These are phyloP conservation scores for Wickerhamomyces strasburgensis DNA, from an alignment of 805 yeast genomes.

Conservation along the genomic window DNA sequence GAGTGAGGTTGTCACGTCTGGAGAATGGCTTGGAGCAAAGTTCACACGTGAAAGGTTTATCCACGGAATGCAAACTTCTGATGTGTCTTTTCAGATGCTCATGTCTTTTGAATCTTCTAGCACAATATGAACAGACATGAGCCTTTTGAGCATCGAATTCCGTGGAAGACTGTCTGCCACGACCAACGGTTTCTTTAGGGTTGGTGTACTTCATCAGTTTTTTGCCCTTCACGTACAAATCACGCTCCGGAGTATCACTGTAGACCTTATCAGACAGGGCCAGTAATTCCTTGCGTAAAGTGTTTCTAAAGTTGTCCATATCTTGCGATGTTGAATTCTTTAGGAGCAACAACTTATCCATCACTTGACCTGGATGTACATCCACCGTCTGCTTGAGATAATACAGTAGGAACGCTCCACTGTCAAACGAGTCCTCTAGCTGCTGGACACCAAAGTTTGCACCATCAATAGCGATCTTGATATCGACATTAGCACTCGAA, in stretches of 20 bases:
- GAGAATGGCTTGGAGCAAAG: background rate
- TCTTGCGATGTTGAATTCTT: too few species aligned
- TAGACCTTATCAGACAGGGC: too few species aligned
- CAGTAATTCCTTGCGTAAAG: too few species aligned
- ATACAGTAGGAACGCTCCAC: too few species aligned
- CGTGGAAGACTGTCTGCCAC: background rate
- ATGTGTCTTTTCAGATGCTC: background rate
- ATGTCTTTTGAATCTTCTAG: background rate
- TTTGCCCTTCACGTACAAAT: background rate
- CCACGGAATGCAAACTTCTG: background rate
- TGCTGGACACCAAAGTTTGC: background rate
- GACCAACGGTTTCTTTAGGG: background rate
- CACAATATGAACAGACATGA: background rate
- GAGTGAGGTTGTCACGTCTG: background rate
- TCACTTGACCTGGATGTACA: too few species aligned
- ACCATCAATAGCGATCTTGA: background rate
- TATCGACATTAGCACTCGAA: too few species aligned
- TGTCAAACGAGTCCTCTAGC: too few species aligned
- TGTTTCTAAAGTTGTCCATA: too few species aligned
- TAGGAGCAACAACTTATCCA: too few species aligned
- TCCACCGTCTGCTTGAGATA: too few species aligned
- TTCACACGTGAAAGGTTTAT: background rate
- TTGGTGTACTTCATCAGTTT: background rate
- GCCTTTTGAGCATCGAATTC: background rate
- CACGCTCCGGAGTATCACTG: too few species aligned